Evolutionary conservation across 2,329 filamentous ascomycete genomes (phyloP), one percentile per base, ranked within the genome.

Genomic region (Fusarium sp.): DNA sequence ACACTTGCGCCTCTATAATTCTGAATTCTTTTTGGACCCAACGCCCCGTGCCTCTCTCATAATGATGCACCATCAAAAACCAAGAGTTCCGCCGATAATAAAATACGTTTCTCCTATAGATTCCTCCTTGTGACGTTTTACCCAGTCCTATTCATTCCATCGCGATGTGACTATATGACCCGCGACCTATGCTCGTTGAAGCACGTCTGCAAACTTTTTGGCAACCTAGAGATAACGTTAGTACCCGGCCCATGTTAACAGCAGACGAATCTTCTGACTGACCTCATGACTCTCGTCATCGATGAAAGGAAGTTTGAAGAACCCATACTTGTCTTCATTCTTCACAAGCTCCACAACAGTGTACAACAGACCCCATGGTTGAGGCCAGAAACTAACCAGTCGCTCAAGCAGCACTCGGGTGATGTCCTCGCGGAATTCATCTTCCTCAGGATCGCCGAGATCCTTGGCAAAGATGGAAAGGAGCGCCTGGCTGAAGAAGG

Each of bases 351-450:
- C 96, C 71, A 96, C 85, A 69, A 97, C 88, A 39, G 94, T 95
- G 70, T 95, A 91, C 80, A 98, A 91, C 46, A 99, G 85, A 18
- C 97, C 97, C 95, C 95, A 98, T 23, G 97, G 95, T 80, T 98
- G 95, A 58, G 95, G 95, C 84, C 95, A 94, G 80, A 94, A 94
- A 27, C 94, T 93, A 66, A 97, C 89, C 51, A 98, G 86, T 54
- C 96, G 90, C 86, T 99, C 96, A 41, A 98, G 86, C 49, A 99
- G 85, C 29, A 98, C 91, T 51, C 95, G 90, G 58, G 94, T 94
- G 65, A 99, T 95, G 80, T 97, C 94, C 83, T 98, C 93, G 39
- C 95, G 93, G 52, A 98, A 91, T 70, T 94, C 92, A 3, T 87
- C 88, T 77, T 95, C 93, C 78, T 96, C 93, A 21, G 92, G 90